A percentile compares a stretch with the other conserved stretches of the same genome.
Evolutionary conservation across 139 green algal species (phyloP).

Genomic region (Auxenochlorella pyrenoidosa): DNA sequence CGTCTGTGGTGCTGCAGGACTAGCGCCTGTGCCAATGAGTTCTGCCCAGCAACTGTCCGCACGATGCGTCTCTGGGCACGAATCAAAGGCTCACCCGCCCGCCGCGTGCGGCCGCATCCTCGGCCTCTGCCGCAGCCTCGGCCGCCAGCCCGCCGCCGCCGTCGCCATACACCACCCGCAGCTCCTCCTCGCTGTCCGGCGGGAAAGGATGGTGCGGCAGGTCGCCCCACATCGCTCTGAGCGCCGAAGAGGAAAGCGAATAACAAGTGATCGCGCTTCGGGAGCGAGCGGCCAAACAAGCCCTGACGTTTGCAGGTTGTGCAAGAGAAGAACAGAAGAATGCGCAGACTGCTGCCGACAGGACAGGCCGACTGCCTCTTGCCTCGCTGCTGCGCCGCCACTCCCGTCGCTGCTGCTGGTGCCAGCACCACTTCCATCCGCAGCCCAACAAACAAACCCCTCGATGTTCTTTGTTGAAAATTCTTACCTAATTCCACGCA

Average conservation of each 20-base stretch:
- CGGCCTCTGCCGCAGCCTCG: not conserved
- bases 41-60: not conserved
- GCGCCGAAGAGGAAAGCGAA: too few relatives aligned
- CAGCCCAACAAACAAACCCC: too few relatives aligned
- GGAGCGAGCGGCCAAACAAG: not conserved
- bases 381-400: too few relatives aligned
- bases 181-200: constrained; percentile 7
- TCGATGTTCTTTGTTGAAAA: too few relatives aligned
- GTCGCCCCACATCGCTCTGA: not conserved
- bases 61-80: not conserved
- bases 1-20: not conserved
- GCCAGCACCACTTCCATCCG: too few relatives aligned
- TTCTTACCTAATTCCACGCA: too few relatives aligned
- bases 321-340: too few relatives aligned
- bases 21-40: too few relatives aligned
- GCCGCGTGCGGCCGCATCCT: not conserved
- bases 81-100: not conserved
- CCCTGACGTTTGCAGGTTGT: too few relatives aligned
- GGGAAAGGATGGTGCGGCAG: not conserved
- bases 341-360: too few relatives aligned
- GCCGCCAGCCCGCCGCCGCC: not conserved
- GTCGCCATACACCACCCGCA: constrained; percentile 13
- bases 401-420: too few relatives aligned
- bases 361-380: too few relatives aligned
- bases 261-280: not conserved